phyloP scores from a whole-genome alignment of 352 stramenopile genomes.

The Pythium guiyangense region DNA sequence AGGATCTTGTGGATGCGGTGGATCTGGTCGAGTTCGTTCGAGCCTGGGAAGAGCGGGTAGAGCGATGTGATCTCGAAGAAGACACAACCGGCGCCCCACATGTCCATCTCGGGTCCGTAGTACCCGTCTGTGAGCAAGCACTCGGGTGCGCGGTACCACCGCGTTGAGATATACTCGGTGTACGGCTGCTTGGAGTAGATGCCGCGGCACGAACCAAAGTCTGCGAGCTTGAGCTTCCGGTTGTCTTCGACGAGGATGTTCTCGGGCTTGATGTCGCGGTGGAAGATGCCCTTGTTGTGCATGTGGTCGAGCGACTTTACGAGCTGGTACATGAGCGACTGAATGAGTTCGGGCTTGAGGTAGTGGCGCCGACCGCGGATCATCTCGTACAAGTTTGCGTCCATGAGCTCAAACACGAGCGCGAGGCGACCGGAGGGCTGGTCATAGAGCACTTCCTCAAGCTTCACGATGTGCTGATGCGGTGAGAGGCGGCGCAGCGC shows the following conservation, averaged over 20 bases:
- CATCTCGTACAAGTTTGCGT: conserved; percentile 96
- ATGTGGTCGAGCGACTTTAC: conserved; percentile 95
- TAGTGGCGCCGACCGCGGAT: conserved; percentile 89
- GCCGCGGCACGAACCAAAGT: conserved; percentile 94
- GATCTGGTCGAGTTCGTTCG: conserved; percentile 95
- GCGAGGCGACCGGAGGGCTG: conserved; percentile 88
- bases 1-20: conserved; percentile 94
- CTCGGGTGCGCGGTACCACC: conserved; percentile 95
- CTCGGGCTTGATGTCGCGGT: conserved; percentile 91
- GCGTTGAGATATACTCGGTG: conserved; percentile 96
- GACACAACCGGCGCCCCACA: conserved; percentile 95
- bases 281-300: conserved; percentile 96
- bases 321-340: conserved; percentile 91
- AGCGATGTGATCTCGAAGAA: conserved; percentile 95
- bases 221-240: conserved; percentile 88
- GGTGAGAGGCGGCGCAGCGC: conserved; percentile 90
- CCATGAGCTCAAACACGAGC: conserved; percentile 96
- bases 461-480: conserved; percentile 93
- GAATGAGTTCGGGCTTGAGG: conserved; percentile 79
- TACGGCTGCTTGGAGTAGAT: conserved; percentile 96
- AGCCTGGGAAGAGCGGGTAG: conserved; percentile 93
- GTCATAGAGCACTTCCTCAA: conserved; percentile 95
- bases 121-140: conserved; percentile 94
- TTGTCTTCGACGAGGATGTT: conserved; percentile 86
- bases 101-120: conserved; percentile 95